Percentiles rank a stretch among this genome's conserved stretches.
Conservation (phyloP, 2,329 filamentous ascomycete genomes). For the Phyllosticta citrichinensis region DNA sequence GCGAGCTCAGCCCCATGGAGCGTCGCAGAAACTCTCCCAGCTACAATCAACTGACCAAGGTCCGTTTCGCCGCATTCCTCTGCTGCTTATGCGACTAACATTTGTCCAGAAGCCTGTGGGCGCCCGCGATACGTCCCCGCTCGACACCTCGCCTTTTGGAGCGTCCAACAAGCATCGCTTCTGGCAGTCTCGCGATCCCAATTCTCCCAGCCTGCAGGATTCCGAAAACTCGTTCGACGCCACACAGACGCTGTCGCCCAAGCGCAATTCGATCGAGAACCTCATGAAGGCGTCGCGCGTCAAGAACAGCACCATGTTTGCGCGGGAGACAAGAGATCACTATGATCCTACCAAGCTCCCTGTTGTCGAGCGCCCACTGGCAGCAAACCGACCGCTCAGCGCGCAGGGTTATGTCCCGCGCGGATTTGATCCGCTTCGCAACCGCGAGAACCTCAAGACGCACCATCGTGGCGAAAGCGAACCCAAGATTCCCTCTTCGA, state of each 20-base stretch:
- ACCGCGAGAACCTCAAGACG: slow-evolving; percentile 19
- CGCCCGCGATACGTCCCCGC: slow-evolving; percentile 68
- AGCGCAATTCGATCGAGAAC: slow-evolving; percentile 86
- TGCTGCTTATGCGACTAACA: slow-evolving; percentile 16
- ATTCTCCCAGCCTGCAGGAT: slow-evolving; percentile 52
- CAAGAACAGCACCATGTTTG: slow-evolving; percentile 96
- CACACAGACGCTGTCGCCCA: slow-evolving; percentile 58
- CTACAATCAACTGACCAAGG: slow-evolving; percentile 68
- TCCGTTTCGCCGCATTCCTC: slow-evolving; percentile 31
- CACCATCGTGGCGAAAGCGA: slow-evolving; percentile 47
- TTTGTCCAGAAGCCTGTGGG: slow-evolving; percentile 53
- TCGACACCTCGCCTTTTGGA: slow-evolving; percentile 68
- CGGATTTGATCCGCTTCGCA: slow-evolving; percentile 38
- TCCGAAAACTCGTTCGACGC: slow-evolving; percentile 59
- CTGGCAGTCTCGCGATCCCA: slow-evolving; percentile 66
- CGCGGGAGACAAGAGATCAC: slow-evolving; percentile 81
- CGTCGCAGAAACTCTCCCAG: slow-evolving; percentile 85
- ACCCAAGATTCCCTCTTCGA: slow-evolving; percentile 48
- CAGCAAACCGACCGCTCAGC: slow-evolving; percentile 48
- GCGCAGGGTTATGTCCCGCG: slow-evolving; percentile 56
- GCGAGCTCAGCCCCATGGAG: slow-evolving; percentile 80
- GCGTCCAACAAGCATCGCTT: slow-evolving; percentile 79
- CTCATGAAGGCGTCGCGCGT: slow-evolving; percentile 90
- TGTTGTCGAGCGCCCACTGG: slow-evolving; percentile 71
- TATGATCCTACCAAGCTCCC: slow-evolving; percentile 76